Base-by-base conservation (phyloP, 2,329 filamentous ascomycete genomes). In the Aspergillus uvarum region DNA sequence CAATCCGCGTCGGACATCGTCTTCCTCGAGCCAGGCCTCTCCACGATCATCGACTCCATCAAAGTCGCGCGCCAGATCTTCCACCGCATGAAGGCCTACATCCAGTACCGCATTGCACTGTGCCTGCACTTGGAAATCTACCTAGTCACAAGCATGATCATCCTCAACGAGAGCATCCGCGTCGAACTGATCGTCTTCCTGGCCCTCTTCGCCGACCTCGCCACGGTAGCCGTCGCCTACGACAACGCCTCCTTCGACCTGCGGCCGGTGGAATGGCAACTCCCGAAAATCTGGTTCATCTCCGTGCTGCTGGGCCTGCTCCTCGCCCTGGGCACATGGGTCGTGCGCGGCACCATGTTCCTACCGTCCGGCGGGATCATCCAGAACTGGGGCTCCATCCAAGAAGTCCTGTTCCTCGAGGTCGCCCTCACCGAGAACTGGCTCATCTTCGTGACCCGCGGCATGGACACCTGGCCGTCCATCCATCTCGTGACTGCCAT, bases 371-470 rank as follows among this genome's bases (percentile, higher is more conserved):
- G 89, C 65, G 89, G 89, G 77, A 81, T 92, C 67, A 85, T 92
- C 64, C 84, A 91, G 76, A 89, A 89, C 77, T 91, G 85, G 73
- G 89, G 89, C 65, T 87, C 86, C 59, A 83, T 91, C 62, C 89
- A 92, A 77, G 88, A 90, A 73, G 87, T 92, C 50, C 81, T 96
- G 70, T 96, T 96, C 86, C 86, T 96, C 49, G 87, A 96, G 81
- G 89, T 96, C 74, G 93, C 91, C 7, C 86, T 96, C 58, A 94
- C 92, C 62, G 92, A 96, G 84, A 96, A 96, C 82, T 96, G 92
- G 92, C 87, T 96, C 54, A 96, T 96, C 77, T 96, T 96, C 83
- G 94, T 96, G 79, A 96, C 92, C 65, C 91, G 92, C 83, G 92
- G 89, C 63, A 86, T 84, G 63, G 82, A 87, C 72, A 91, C 89